Conservation (phyloP, 805 yeast species). For the Teunomyces barrocoloradensis region DNA sequence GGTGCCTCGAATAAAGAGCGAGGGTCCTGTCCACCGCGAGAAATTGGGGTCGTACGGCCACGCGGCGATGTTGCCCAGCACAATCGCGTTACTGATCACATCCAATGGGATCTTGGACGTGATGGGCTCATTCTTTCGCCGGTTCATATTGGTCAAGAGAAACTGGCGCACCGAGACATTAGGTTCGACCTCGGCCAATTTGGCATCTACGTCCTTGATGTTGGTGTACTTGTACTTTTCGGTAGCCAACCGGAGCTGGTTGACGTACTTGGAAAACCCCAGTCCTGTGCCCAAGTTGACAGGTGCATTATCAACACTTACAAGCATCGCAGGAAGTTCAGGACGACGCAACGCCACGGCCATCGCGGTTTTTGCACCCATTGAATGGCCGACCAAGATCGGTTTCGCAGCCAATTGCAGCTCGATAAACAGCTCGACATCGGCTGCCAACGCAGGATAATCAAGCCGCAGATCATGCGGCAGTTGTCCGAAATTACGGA, state of each 20-base stretch:
- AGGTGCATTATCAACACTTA: conserved; percentile 91
- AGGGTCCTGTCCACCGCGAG: conserved; percentile 64
- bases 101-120: conserved; percentile 68
- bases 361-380: conserved; percentile 97
- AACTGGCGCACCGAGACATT: conserved; percentile 68
- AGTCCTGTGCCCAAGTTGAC: conserved; percentile 53
- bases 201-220: conserved; percentile 65
- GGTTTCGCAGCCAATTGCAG: conserved; percentile 44
- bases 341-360: conserved; percentile 72
- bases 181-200: conserved; percentile 61
- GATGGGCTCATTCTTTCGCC: conserved; percentile 38
- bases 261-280: conserved; percentile 65
- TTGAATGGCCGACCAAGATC: conserved; percentile 74
- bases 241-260: conserved; percentile 57
- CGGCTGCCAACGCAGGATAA: conserved; percentile 79
- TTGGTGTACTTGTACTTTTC: conserved; percentile 44
- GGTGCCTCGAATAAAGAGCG: conserved; percentile 77
- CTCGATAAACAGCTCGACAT: conserved; percentile 73
- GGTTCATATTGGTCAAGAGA: conserved; percentile 63
- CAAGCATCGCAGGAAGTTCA: conserved; percentile 54
- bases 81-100: conserved; percentile 61
- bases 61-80: conserved; percentile 62
- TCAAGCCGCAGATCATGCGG: conserved; percentile 73
- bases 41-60: conserved; percentile 69
- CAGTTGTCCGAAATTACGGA: conserved; percentile 91